phyloP scores from a whole-genome alignment of 371 early-diverging fungal genomes.

The Actinomortierella wolfii region DNA sequence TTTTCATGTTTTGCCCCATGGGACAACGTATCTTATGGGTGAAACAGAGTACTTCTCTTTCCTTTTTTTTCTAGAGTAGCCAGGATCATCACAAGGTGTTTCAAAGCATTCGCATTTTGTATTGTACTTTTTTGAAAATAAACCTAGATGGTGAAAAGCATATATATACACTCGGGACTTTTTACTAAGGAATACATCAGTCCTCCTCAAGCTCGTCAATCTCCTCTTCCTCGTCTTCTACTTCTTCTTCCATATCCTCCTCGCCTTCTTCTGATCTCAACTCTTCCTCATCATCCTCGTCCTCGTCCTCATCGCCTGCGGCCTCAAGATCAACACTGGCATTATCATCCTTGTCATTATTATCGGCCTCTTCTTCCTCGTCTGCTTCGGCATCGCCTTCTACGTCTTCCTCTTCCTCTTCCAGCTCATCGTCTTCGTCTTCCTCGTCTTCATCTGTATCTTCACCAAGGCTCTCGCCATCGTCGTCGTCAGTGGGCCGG shows the following conservation, averaged over 20 bases:
- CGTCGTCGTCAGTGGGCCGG: neutral
- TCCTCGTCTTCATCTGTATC: neutral
- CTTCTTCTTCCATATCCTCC: neutral
- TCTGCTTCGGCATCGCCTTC: neutral
- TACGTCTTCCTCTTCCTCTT: neutral
- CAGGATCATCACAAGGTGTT: too few relatives aligned
- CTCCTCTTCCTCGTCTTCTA: slow-evolving; percentile 5
- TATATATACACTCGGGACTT: too few relatives aligned
- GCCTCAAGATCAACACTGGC: slow-evolving; percentile 5
- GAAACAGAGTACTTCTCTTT: too few relatives aligned
- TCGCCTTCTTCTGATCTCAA: neutral
- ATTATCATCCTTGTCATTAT: neutral
- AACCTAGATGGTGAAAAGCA: too few relatives aligned
- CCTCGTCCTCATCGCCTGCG: slow-evolving; percentile 4
- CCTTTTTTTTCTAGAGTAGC: too few relatives aligned
- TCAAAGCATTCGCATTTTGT: too few relatives aligned
- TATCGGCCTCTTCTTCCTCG: neutral
- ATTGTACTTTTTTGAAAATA: too few relatives aligned
- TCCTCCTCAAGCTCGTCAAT: slow-evolving; percentile 5
- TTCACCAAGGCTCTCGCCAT: neutral
- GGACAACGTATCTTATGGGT: too few relatives aligned
- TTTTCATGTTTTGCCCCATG: too few relatives aligned
- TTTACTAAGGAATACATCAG: too few relatives aligned
- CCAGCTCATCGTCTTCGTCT: slow-evolving; percentile 1
- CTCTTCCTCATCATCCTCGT: slow-evolving; percentile 5